Conservation (phyloP, 148 eudicot genomes). For the Arbutus unedo region DNA sequence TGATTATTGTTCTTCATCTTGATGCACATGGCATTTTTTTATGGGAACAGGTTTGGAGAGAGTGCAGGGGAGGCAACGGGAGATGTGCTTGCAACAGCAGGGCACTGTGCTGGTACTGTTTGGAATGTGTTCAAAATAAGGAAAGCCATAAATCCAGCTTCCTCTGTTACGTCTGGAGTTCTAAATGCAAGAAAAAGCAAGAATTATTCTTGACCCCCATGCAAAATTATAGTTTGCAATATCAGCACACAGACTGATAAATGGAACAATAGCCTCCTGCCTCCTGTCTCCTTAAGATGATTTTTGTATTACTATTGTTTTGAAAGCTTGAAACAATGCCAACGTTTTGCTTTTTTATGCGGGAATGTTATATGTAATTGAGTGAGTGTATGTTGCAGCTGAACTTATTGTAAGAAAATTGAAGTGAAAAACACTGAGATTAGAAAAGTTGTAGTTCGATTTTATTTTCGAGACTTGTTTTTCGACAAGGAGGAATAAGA, state of each 20-base stretch:
- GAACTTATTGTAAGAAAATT: too few species aligned
- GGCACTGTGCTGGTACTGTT: conserved; percentile 72
- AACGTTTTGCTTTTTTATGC: background rate
- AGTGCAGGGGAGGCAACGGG: conserved; percentile 80
- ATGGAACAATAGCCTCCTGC: background rate
- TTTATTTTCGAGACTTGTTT: too few species aligned
- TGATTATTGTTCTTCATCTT: background rate
- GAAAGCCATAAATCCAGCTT: conserved; percentile 72
- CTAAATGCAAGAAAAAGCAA: conserved; percentile 25
- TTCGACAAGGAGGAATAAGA: too few species aligned
- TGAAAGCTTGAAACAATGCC: background rate
- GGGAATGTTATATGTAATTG: too few species aligned
- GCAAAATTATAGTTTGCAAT: background rate
- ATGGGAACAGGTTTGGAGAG: conserved; percentile 64
- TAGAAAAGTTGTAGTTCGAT: too few species aligned
- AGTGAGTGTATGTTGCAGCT: too few species aligned
- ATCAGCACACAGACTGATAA: background rate
- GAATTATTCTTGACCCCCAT: conserved; percentile 6
- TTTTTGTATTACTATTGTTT: background rate
- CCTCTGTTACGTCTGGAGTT: conserved; percentile 41
- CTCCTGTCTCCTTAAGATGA: background rate
- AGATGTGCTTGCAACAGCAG: conserved; percentile 78
- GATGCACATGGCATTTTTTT: background rate
- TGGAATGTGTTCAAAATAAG: conserved; percentile 85
- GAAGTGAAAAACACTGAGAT: too few species aligned